Percentiles rank a stretch among this genome's conserved stretches.
These are phyloP conservation scores for Boletus reticuloceps DNA, from an alignment of 768 basidiomycete species.

Conservation along the genomic window DNA sequence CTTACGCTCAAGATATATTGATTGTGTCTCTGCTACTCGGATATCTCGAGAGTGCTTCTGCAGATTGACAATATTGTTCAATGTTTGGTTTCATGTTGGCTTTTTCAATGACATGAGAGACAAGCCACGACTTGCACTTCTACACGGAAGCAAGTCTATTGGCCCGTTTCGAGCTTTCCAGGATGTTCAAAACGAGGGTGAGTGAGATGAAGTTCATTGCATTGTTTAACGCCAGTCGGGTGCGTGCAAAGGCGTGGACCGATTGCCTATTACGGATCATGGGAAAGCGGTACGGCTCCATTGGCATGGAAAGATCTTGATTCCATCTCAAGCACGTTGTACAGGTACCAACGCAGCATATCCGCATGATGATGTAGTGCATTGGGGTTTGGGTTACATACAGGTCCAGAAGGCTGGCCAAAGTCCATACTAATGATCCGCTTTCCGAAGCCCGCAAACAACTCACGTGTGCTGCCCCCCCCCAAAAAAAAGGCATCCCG, in stretches of 20 bases:
- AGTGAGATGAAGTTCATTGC: background rate
- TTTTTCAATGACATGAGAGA: constrained; percentile 8
- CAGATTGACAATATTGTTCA: background rate
- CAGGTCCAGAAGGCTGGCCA: constrained; percentile 7
- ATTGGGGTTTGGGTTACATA: constrained; percentile 17
- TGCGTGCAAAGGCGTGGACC: background rate
- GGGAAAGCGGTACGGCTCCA: constrained; percentile 14
- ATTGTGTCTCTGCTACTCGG: constrained; percentile 75
- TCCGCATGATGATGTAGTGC: constrained; percentile 3
- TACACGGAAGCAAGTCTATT: constrained; percentile 9
- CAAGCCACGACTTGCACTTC: constrained; percentile 7
- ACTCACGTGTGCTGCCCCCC: constrained; percentile 16
- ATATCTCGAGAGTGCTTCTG: constrained; percentile 48
- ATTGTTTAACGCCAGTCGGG: background rate
- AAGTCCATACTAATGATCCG: constrained; percentile 13
- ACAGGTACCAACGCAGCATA: constrained; percentile 16
- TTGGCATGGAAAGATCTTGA: constrained; percentile 17
- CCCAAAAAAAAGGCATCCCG: background rate
- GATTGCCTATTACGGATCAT: background rate
- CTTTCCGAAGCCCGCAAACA: constrained; percentile 20
- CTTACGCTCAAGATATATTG: constrained; percentile 67
- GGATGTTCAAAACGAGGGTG: constrained; percentile 4
- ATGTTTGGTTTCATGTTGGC: background rate
- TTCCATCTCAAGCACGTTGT: constrained; percentile 25
- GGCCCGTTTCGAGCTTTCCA: background rate